Evolutionary conservation across 78 protist genomes (phyloP).

Genomic region (Blattamonas nauphoetae): DNA sequence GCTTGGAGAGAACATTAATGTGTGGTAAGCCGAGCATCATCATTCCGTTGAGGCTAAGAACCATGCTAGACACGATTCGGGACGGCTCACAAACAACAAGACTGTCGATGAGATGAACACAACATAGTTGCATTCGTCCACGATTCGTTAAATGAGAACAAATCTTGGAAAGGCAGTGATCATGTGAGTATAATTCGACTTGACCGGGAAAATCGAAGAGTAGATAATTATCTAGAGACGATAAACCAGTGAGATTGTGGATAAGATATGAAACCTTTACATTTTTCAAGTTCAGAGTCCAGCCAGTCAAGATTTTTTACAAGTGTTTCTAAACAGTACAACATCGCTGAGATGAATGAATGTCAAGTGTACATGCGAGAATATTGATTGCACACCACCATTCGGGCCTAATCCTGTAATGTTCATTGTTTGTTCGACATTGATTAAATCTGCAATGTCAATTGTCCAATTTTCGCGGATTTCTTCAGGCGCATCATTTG

Average conservation of each 20-base stretch:
- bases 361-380: background rate
- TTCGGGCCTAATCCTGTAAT: constrained; percentile 81
- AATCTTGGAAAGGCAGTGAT: constrained; percentile 52
- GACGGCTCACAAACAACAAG: constrained; percentile 46
- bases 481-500: constrained; percentile 61
- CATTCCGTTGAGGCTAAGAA: constrained; percentile 72
- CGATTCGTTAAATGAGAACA: background rate
- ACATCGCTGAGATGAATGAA: constrained; percentile 9
- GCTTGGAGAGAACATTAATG: constrained; percentile 84
- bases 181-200: constrained; percentile 89
- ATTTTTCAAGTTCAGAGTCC: constrained; percentile 32
- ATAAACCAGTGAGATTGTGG: background rate
- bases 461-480: constrained; percentile 39
- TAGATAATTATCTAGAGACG: constrained; percentile 36
- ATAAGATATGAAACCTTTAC: background rate
- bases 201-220: constrained; percentile 95
- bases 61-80: constrained; percentile 68
- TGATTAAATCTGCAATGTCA: constrained; percentile 56
- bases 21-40: constrained; percentile 81
- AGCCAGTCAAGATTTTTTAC: constrained; percentile 83
- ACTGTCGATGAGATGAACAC: constrained; percentile 8
- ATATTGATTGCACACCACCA: constrained; percentile 51
- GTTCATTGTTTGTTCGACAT: constrained; percentile 52
- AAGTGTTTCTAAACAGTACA: constrained; percentile 74
- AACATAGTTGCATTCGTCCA: background rate